Evolutionary conservation across 768 basidiomycete species (phyloP).

Genomic region (Pisolithus orientalis): DNA sequence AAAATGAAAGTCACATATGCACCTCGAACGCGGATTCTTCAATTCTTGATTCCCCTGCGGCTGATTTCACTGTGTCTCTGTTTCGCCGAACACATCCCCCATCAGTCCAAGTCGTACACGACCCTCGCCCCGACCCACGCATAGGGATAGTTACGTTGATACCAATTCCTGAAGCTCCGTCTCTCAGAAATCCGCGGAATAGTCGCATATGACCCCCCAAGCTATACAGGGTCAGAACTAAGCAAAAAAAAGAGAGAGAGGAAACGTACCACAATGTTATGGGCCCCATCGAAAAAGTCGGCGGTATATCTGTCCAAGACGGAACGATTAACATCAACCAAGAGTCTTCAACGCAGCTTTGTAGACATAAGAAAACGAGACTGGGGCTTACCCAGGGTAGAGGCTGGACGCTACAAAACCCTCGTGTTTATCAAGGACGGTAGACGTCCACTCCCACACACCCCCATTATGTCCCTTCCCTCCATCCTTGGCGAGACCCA

Average conservation of each 20-base stretch:
- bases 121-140: constrained; percentile 78
- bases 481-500: constrained; percentile 43
- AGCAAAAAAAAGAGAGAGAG: not conserved
- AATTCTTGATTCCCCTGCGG: too few species aligned
- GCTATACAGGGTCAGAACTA: constrained; percentile 33
- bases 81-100: too few species aligned
- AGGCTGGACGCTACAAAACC: constrained; percentile 71
- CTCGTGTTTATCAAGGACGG: constrained; percentile 59
- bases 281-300: constrained; percentile 88
- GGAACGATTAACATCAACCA: not conserved
- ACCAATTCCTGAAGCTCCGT: constrained; percentile 81
- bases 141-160: constrained; percentile 87
- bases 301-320: constrained; percentile 51
- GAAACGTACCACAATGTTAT: constrained; percentile 77
- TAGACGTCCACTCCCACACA: constrained; percentile 98
- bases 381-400: constrained; percentile 71
- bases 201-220: constrained; percentile 88
- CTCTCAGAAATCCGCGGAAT: constrained; percentile 77
- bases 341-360: not conserved
- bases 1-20: too few species aligned
- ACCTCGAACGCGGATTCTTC: too few species aligned
- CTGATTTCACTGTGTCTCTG: too few species aligned
- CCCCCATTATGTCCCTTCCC: constrained; percentile 85
- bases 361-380: not conserved
- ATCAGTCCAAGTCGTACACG: constrained; percentile 42